phyloP scores from a whole-genome alignment of 768 basidiomycete species.

The Xanthoconium stramineum region DNA sequence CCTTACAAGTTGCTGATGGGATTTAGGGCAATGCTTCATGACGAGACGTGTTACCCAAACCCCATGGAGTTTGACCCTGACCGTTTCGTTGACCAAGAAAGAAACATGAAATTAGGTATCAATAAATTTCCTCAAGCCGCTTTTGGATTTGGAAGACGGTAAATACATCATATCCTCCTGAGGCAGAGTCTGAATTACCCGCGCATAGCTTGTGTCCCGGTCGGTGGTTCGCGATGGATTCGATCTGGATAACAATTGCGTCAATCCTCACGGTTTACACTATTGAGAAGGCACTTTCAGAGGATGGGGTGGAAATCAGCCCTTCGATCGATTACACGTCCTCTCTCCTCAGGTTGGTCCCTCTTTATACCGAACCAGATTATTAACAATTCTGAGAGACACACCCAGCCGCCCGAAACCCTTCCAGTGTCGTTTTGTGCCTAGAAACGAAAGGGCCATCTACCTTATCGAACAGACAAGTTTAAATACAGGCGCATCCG shows the following conservation, averaged over 20 bases:
- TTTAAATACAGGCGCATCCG: neutral
- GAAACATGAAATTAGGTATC: constrained; percentile 28
- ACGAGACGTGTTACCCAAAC: constrained; percentile 37
- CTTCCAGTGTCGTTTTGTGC: constrained; percentile 37
- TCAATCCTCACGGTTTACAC: constrained; percentile 39
- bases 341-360: constrained; percentile 34
- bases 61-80: constrained; percentile 39
- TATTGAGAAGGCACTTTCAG: constrained; percentile 34
- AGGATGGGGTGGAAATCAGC: constrained; percentile 33
- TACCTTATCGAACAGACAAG: constrained; percentile 27
- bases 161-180: constrained; percentile 1
- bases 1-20: constrained; percentile 12
- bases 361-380: neutral
- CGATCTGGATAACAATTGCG: constrained; percentile 42
- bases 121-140: constrained; percentile 37
- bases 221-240: constrained; percentile 41
- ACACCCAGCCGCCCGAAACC: constrained; percentile 39
- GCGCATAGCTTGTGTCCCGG: constrained; percentile 42
- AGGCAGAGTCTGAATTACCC: neutral
- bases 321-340: constrained; percentile 36
- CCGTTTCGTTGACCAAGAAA: constrained; percentile 30
- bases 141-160: constrained; percentile 44
- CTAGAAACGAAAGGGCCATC: constrained; percentile 32
- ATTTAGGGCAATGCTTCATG: constrained; percentile 42
- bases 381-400: neutral